phyloP scores from a whole-genome alignment of 2,329 filamentous ascomycete genomes.

The Coleophoma cylindrospora region DNA sequence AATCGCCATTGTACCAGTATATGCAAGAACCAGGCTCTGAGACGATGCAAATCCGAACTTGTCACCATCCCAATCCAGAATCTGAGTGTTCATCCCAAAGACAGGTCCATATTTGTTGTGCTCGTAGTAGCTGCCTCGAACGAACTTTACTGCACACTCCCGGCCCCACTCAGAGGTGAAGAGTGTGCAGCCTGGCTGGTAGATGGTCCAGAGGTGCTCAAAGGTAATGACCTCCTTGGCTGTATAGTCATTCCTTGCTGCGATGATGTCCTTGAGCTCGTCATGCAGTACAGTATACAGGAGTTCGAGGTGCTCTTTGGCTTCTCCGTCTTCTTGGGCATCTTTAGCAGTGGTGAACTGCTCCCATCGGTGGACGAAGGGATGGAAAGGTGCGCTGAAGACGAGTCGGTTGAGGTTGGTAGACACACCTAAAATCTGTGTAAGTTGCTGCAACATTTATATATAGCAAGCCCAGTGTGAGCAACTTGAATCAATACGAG shows the following conservation, averaged over 20 bases:
- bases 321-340: conserved; percentile 34
- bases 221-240: conserved; percentile 48
- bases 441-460: too few relatives aligned
- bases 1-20: conserved; percentile 39
- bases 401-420: conserved; percentile 54
- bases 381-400: conserved; percentile 55
- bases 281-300: conserved; percentile 41
- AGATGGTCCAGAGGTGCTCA: conserved; percentile 48
- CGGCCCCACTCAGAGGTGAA: conserved; percentile 34
- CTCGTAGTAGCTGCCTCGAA: conserved; percentile 24
- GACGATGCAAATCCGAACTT: conserved; percentile 36
- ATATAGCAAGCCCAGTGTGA: too few relatives aligned
- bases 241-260: conserved; percentile 44
- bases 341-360: conserved; percentile 36
- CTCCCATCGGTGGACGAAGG: conserved; percentile 63
- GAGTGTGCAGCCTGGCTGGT: conserved; percentile 39
- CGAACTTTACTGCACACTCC: conserved; percentile 33
- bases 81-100: conserved; percentile 33
- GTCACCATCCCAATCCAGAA: conserved; percentile 44
- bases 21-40: conserved; percentile 32
- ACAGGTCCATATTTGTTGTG: conserved; percentile 29
- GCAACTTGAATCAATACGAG: too few relatives aligned
- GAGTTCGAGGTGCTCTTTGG: conserved; percentile 40
- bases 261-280: conserved; percentile 46
- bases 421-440: conserved; percentile 39